Conservation (phyloP, 345 rosid species). For the Streptanthus diversifolius region DNA sequence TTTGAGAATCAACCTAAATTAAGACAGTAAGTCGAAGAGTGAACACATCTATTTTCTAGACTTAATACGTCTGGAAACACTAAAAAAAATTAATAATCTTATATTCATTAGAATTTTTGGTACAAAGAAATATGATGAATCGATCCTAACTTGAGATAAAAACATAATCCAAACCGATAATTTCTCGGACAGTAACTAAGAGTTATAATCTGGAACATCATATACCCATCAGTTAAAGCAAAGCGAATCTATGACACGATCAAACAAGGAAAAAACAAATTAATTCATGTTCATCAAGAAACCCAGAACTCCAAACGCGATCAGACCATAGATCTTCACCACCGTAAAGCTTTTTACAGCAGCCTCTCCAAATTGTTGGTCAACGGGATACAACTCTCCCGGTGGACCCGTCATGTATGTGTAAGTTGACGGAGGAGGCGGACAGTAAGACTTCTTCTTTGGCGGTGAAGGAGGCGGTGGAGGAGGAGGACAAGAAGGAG, state of each 20-base stretch:
- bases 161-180: not conserved
- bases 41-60: not conserved
- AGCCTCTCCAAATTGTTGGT: slow-evolving; percentile 35
- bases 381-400: slow-evolving; percentile 53
- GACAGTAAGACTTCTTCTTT: slow-evolving; percentile 48
- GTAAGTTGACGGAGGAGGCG: slow-evolving; percentile 51
- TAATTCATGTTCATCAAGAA: slow-evolving; percentile 17
- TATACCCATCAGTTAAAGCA: not conserved
- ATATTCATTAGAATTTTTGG: not conserved
- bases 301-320: slow-evolving; percentile 39
- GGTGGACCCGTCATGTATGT: slow-evolving; percentile 65
- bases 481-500: slow-evolving; percentile 43
- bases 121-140: not conserved
- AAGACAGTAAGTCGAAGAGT: not conserved
- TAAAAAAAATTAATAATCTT: not conserved
- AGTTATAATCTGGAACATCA: not conserved
- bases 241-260: not conserved
- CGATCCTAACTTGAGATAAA: not conserved
- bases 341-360: not conserved
- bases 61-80: not conserved
- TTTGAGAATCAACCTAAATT: not conserved
- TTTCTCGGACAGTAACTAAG: not conserved
- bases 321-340: slow-evolving; percentile 30
- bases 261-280: not conserved
- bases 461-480: slow-evolving; percentile 40